Base-by-base conservation (phyloP, 1,284 basidiomycete species). In the Papiliotrema flavescens region DNA sequence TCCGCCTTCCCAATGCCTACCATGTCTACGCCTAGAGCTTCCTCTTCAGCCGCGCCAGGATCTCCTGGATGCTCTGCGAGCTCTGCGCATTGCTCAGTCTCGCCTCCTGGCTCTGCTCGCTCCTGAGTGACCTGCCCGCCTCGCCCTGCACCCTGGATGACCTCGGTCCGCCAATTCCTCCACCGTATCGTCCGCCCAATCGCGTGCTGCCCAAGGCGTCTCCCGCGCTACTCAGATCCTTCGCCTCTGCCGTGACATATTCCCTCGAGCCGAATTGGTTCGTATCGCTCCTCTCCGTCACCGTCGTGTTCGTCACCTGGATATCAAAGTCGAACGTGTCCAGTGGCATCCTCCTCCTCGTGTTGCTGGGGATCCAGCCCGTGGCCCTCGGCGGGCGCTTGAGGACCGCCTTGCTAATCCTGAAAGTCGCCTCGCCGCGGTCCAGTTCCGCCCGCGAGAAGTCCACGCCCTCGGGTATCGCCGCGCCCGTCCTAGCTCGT, bases 291-390 rank as follows among this genome's bases (percentile, higher is more conserved):
- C 26, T 3, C n/a, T 28, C 17, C 2, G 32, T 24, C 13, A 9
- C n/a, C 2, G 37, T 20, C 24, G 51, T 51, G 24, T 45, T 48
- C 2, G 24, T 37, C 13, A 71, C 62, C 32, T 56, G 53, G 48
- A 76, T 63, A 48, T 72, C 64, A 49, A 74, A 74, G 20, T 52
- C 55, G 58, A 72, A 60, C 0, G 62, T 63, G 53, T 72, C 62
- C 41, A 76, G 60, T 2, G 74, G 70, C 14, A 57, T 3, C 62
- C 60, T 6, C 39, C n/a, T 17, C 59, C 46, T 34, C 37, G 55
- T 40, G 48, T 47, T 57, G 35, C 44, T 49, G 45, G 24, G 44
- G 32, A 20, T 47, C 22, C 43, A 53, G 32, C 59, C 65, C 42
- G 72, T 44, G n/a, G 73, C 69, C n/a, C 53, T 64, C 3, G 73